Evolutionary conservation across 2,329 filamentous ascomycete genomes (phyloP).

Genomic region (Cytospora leucostoma): DNA sequence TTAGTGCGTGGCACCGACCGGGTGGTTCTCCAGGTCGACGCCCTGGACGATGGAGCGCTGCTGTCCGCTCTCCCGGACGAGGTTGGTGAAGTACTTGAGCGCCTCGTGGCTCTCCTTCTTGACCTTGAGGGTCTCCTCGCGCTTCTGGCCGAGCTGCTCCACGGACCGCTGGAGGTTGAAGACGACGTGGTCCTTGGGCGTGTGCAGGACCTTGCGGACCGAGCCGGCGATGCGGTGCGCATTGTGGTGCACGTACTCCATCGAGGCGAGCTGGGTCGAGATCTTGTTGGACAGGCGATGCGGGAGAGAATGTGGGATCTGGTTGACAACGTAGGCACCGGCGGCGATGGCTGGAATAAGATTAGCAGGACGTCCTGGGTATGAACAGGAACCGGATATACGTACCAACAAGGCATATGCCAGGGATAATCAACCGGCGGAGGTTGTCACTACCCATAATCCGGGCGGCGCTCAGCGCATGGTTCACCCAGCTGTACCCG

Average conservation of each 20-base stretch:
- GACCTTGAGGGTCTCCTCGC: slow-evolving; percentile 81
- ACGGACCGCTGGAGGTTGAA: slow-evolving; percentile 81
- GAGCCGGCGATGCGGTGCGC: slow-evolving; percentile 79
- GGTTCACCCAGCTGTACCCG: slow-evolving; percentile 86
- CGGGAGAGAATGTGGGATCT: slow-evolving; percentile 87
- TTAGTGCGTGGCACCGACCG: slow-evolving; percentile 29
- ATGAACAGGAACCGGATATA: slow-evolving; percentile 31
- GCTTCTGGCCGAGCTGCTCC: slow-evolving; percentile 76
- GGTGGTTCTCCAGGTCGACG: slow-evolving; percentile 58
- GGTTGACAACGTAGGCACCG: slow-evolving; percentile 77
- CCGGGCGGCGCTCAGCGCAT: slow-evolving; percentile 77
- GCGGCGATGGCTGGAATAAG: slow-evolving; percentile 66
- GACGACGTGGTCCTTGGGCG: slow-evolving; percentile 83
- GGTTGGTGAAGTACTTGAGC: slow-evolving; percentile 84
- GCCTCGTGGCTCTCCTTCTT: slow-evolving; percentile 83
- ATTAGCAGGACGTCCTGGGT: slow-evolving; percentile 36
- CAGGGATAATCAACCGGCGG: slow-evolving; percentile 77
- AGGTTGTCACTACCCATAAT: slow-evolving; percentile 80
- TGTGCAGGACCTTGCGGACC: slow-evolving; percentile 84
- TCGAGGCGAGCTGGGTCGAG: slow-evolving; percentile 71
- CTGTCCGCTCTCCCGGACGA: slow-evolving; percentile 66
- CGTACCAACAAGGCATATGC: slow-evolving; percentile 77
- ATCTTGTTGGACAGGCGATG: slow-evolving; percentile 84
- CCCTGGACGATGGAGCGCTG: slow-evolving; percentile 53
- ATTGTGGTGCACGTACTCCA: slow-evolving; percentile 94